Base-by-base conservation (phyloP, 2,329 filamentous ascomycete genomes). In the Blastomyces parvus region DNA sequence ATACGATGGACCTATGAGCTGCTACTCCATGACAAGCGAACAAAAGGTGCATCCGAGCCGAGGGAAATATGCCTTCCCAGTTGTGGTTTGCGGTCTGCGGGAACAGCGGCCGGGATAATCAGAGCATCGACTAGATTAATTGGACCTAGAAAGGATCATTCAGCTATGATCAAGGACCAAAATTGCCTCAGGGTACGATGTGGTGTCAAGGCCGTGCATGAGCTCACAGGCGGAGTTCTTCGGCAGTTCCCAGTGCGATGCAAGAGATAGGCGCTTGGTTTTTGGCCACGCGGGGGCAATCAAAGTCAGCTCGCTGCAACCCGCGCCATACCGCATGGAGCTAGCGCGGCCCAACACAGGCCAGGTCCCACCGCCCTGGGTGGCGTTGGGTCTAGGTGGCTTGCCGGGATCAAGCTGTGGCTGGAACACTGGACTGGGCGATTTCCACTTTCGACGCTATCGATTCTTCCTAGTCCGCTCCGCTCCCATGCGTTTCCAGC, bases 271-370 rank as follows among this genome's bases (percentile, higher is more conserved):
- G 30, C 53, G 53, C 53, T 40, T 33, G 7, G 30, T 7, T 22
- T 66, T 66, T 66, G 64, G 65, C 65, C 65, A 65, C 65, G 42
- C 63, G 61, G 60, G 59, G 61, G 61, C 60, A 65, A 19, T 50
- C 42, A 27, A 36, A 19, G 63, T 66, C 65, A 66, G 65, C 65
- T 66, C 42, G 36, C 22, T 13, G 46, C 59, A 62, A 63, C 55
- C 64, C 50, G 17, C 59, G 22, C 60, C 61, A 62, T 58, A 60
- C 60, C 53, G 0, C 27, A 57, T 57, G 30, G 0, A 40, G 63
- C 60, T 61, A 56, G 52, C 57, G 50, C 60, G 3, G 3, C 30
- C 30, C 27, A n/a, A n/a, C 17, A 19, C 33, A 56, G 53, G 55
- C n/a, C 59, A 62, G 58, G 44, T 25, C 50, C 62, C 59, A 61